These are phyloP conservation scores for Aspergillus sp. DNA, from an alignment of 2,329 filamentous ascomycete genomes.

Conservation along the genomic window DNA sequence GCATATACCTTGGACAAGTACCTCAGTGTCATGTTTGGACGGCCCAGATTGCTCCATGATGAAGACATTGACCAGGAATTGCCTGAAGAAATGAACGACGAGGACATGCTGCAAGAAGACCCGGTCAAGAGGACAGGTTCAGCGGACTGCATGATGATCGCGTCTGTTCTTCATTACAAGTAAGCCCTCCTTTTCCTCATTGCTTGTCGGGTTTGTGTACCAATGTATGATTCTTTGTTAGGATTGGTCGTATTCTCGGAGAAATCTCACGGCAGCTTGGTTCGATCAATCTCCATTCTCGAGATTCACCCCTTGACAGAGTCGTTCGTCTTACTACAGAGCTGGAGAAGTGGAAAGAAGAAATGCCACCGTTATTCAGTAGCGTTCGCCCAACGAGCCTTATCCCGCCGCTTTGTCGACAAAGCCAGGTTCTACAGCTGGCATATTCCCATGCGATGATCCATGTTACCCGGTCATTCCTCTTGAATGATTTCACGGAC, in stretches of 20 bases:
- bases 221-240: slow-evolving; percentile 4
- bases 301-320: slow-evolving; percentile 25
- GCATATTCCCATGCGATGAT: slow-evolving; percentile 35
- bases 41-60: slow-evolving; percentile 55
- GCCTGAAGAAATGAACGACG: slow-evolving; percentile 51
- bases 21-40: slow-evolving; percentile 56
- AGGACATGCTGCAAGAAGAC: slow-evolving; percentile 46
- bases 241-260: slow-evolving; percentile 47
- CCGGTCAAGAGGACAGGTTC: slow-evolving; percentile 26
- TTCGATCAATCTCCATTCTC: slow-evolving; percentile 26
- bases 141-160: slow-evolving; percentile 35
- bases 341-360: slow-evolving; percentile 32
- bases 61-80: slow-evolving; percentile 58
- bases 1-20: slow-evolving; percentile 59
- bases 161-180: slow-evolving; percentile 33
- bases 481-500: slow-evolving; percentile 32
- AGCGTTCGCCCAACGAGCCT: slow-evolving; percentile 30
- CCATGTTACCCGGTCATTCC: slow-evolving; percentile 31
- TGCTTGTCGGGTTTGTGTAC: background rate
- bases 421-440: slow-evolving; percentile 34
- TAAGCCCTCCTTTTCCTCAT: slow-evolving; percentile 7
- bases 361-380: slow-evolving; percentile 29
- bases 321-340: slow-evolving; percentile 28
- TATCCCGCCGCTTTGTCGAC: slow-evolving; percentile 32
- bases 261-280: slow-evolving; percentile 42